Evolutionary conservation across 1,139 yeast genomes (phyloP), one percentile per base, ranked within the genome.

Genomic region (Nadsonia starkeyi-henricii): DNA sequence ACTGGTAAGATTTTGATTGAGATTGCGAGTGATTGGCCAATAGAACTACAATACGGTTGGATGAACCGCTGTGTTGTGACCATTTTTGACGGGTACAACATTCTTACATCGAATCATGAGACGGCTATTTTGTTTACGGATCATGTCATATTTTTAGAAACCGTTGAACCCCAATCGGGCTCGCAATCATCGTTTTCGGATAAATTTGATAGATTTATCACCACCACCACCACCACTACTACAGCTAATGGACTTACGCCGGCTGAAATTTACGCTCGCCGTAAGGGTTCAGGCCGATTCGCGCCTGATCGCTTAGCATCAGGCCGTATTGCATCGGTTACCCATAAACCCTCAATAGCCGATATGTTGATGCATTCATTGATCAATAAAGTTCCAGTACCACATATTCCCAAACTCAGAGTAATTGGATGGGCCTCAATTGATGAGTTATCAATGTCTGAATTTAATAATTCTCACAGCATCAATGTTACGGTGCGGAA

Each of bases 321-420:
- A 5, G 28, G 28, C 20, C 37, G 49, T 4, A 53, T 59, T 8
- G 58, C 62, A 2, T 59, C 64, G n/a, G 67, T 67, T 19, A 57
- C 72, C 3, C 77, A 75, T 52, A 69, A 68, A 45, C 81, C 93
- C 1, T 73, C 82, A 1, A 71, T 84, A 15, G 74, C 95, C 1
- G 96, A 88, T 63, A 73, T 85, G 48, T 67, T 89, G 53, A 85
- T 88, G 93, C 94, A 89, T 60, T 85, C 96, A 0, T 70, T 89
- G 61, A 77, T 85, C 42, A 89, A 89, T 61, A 94, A 85, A 57
- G 83, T 81, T 44, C 94, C 95, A 0, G 69, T 89, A 43, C 77
- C 80, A 1, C 73, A 72, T 45, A 67, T 88, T 28, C 96, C 96
- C 0, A 68, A 71, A 30, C 71, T 89, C 71, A 69, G 68, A 51